Evolutionary conservation across 495 filamentous ascomycete genomes (phyloP), one percentile per base, ranked within the genome.

Genomic region (Sabuloglossum arenarium): DNA sequence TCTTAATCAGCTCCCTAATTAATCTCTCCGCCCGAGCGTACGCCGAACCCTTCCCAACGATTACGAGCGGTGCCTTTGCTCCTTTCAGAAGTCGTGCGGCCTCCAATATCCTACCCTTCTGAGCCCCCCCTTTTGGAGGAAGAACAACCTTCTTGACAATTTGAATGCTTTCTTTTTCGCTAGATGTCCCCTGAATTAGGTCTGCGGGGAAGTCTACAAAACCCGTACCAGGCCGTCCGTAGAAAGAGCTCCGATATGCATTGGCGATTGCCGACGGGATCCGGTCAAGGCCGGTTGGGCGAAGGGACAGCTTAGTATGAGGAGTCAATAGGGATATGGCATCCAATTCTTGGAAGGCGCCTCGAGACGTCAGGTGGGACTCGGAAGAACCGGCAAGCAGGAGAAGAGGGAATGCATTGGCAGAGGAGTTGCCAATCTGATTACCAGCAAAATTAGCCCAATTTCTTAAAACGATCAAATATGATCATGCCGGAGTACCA

Each of bases 191-290:
- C 59, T 76, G 73, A 58, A 84, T 81, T 21, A 77, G 65, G 63
- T 82, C 77, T 59, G 80, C 80, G 4, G 77, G 78, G 0, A 84
- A 62, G 58, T 82, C 79, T 46, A 82, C 72, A 54, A 79, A 82
- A 1, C 70, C 68, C 27, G 77, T 70, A 3, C 79, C 79, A 3
- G 76, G 77, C 27, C 76, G 69, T 0, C 79, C 78, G 57, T 77
- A 81, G 68, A 72, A 77, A 39, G 77, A 70, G 3, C 65, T 69
- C 29, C 75, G 62, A 57, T 81, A 82, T 14, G 77, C 76, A 57
- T 73, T 74, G 9, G 69, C 64, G 29, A 82, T 70, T 11, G 70
- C 65, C 14, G 70, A 63, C 0, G 76, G 72, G 45, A 81, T 71
- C 24, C 69, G 67, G 4, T 75, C 69, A n/a, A 75, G 61, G n/a